Evolutionary conservation across 139 green algal species (phyloP), one percentile per base, ranked within the genome.

Genomic region (Dunaliella sp.): DNA sequence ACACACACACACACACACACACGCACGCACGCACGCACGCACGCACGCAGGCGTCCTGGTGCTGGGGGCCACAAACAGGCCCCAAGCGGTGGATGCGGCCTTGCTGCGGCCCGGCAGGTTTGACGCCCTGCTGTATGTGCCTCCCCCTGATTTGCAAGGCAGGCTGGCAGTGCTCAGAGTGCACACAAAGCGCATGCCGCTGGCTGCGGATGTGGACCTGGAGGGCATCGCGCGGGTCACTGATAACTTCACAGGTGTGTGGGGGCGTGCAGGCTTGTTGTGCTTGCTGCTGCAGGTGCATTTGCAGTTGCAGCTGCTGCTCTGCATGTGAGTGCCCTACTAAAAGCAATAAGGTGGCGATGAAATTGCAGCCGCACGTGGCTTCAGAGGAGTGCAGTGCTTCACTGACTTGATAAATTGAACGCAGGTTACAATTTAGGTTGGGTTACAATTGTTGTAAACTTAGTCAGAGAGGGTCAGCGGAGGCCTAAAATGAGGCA

Each of bases 41-140:
- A 30, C 21, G 0, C 38, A 3, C 31, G 28, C 86, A 93, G 95
- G 95, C 35, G 92, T 98, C 26, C 86, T 96, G 74, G 90, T 98
- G n/a, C 85, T 98, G 59, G 95, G 85, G 21, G 94, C 95, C 34
- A 98, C 95, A 59, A 98, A 98, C 88, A 84, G 95, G 0, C 95
- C 95, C 0, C 81, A 76, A 0, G 92, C 92, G 1, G 84, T 98
- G 1, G 95, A 98, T 81, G 65, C 91, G 0, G 95, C 95, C 21
- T 89, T 98, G 85, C 85, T 98, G 58, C 89, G 96, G 2, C 96
- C 96, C 16, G 96, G 96, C 25, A 92, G 96, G 35, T 94, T 98
- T 34, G 95, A 98, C 84, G 80, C 93, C 26, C 89, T 94, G 28
- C 88, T 99, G 81, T 97, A 95, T 75, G 97, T 99, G 76, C 96